Conservation (phyloP, 345 rosid species). For the Ceriops tagal region DNA sequence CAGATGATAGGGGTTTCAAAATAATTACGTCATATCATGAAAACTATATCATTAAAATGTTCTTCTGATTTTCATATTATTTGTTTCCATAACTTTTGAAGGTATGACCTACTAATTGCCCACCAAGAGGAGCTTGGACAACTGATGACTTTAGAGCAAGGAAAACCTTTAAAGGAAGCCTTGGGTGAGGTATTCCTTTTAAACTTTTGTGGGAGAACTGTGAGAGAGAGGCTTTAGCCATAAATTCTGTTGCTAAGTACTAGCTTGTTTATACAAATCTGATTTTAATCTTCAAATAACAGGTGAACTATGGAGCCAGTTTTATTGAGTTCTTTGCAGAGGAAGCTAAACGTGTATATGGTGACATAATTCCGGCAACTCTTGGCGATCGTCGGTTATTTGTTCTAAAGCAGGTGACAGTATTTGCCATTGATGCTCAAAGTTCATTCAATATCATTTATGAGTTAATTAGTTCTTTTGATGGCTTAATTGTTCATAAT, state of each 20-base stretch:
- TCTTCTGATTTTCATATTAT: not conserved
- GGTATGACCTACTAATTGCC: conserved; percentile 77
- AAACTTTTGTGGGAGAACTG: conserved; percentile 17
- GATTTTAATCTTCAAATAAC: conserved; percentile 24
- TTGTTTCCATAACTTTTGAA: conserved; percentile 30
- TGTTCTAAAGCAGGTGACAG: conserved; percentile 76
- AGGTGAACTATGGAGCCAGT: conserved; percentile 89
- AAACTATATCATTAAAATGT: not conserved
- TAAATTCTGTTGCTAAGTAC: not conserved
- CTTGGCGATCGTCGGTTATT: conserved; percentile 75
- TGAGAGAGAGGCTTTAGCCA: conserved; percentile 22
- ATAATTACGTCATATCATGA: not conserved
- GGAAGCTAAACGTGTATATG: conserved; percentile 92
- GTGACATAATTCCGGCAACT: conserved; percentile 86
- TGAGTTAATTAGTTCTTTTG: conserved; percentile 5
- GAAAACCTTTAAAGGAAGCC: conserved; percentile 92
- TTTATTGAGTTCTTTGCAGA: conserved; percentile 88
- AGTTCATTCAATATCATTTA: not conserved
- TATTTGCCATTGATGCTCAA: not conserved
- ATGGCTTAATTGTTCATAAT: not conserved
- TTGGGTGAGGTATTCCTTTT: conserved; percentile 70
- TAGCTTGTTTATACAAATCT: not conserved
- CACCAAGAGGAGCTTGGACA: conserved; percentile 94
- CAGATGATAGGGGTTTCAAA: conserved; percentile 2
- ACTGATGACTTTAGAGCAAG: conserved; percentile 92